A percentile compares a stretch with the other conserved stretches of the same genome.
Conservation (phyloP, 352 stramenopile genomes). For the Globisporangium camurandrum region DNA sequence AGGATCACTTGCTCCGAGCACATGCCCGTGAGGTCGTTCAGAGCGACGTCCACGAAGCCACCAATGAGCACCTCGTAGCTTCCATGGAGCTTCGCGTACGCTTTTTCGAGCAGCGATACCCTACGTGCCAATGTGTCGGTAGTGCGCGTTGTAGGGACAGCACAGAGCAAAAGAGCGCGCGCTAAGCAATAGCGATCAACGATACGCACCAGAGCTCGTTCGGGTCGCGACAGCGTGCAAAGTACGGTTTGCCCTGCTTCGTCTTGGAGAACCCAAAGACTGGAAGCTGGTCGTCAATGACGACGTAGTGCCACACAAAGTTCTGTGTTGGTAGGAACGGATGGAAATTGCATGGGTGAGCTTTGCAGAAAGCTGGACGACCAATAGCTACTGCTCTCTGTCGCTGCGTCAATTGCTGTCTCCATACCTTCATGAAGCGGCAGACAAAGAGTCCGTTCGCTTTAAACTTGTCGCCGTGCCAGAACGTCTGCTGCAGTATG, state of each 20-base stretch:
- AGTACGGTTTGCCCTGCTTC: conserved; percentile 78
- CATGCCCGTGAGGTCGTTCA: conserved; percentile 89
- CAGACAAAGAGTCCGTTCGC: conserved; percentile 84
- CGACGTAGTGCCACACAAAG: conserved; percentile 88
- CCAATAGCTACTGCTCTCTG: background rate
- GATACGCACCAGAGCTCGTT: conserved; percentile 85
- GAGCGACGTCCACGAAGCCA: conserved; percentile 83
- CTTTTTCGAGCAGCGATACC: conserved; percentile 88
- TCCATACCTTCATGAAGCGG: conserved; percentile 89
- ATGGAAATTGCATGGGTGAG: too few relatives aligned
- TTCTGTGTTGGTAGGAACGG: too few relatives aligned
- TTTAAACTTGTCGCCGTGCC: conserved; percentile 59
- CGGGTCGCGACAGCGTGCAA: conserved; percentile 72
- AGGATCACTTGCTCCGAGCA: conserved; percentile 86
- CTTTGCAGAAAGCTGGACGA: background rate
- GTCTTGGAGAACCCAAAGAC: conserved; percentile 80
- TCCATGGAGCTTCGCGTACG: conserved; percentile 89
- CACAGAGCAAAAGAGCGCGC: conserved; percentile 5
- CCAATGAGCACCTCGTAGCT: conserved; percentile 87
- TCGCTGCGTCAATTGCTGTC: background rate
- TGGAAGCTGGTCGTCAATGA: conserved; percentile 86
- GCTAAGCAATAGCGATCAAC: too few relatives aligned
- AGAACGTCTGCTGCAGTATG: conserved; percentile 78
- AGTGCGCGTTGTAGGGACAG: background rate
- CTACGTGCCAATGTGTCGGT: too few relatives aligned